These are phyloP conservation scores for Glebionis coronaria DNA, from an alignment of 129 eudicot species.

Conservation along the genomic window DNA sequence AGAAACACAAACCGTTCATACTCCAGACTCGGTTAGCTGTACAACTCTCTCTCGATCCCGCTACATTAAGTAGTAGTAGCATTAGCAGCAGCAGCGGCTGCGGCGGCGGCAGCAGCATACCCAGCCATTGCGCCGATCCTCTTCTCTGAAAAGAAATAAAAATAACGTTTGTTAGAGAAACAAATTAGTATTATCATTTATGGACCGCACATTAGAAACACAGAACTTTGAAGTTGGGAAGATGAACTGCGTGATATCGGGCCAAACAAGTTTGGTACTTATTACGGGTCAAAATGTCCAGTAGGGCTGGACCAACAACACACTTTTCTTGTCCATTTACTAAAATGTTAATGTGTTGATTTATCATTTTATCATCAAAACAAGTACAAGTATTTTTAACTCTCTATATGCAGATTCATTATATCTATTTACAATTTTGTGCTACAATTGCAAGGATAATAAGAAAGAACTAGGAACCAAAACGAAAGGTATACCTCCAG, in stretches of 20 bases:
- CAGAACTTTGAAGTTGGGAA: too few species aligned
- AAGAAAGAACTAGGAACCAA: background rate
- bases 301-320: too few species aligned
- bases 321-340: too few species aligned
- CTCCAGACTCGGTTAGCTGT: conserved; percentile 92
- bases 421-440: background rate
- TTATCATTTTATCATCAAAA: background rate
- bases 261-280: too few species aligned
- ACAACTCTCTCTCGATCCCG: conserved; percentile 63
- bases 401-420: conserved; percentile 1
- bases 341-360: background rate
- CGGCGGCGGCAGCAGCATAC: conserved; percentile 43
- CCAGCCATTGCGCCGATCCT: conserved; percentile 69
- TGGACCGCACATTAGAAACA: too few species aligned
- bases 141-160: conserved; percentile 53
- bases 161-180: background rate
- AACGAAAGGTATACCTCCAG: conserved; percentile 67
- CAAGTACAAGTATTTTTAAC: background rate
- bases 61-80: conserved; percentile 23
- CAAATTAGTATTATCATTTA: too few species aligned
- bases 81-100: conserved; percentile 35
- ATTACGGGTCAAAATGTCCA: too few species aligned
- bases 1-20: conserved; percentile 42
- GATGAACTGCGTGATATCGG: too few species aligned
- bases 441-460: background rate